phyloP scores from a whole-genome alignment of 108 stramenopile genomes.

The Fragilaria radians region DNA sequence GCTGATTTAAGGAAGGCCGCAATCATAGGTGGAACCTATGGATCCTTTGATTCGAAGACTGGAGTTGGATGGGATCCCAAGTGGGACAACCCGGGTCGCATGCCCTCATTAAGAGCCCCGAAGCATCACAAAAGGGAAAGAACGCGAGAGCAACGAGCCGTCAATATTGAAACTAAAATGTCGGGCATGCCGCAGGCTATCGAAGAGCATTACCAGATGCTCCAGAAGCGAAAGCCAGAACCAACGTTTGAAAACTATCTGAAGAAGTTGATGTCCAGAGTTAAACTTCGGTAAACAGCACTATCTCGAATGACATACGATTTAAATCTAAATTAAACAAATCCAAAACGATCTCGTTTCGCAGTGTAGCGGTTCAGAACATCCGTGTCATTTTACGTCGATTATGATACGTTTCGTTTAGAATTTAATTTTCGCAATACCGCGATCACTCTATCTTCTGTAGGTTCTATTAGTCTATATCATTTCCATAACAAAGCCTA shows the following conservation, averaged over 20 bases:
- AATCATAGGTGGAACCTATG: constrained; percentile 58
- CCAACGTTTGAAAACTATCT: constrained; percentile 24
- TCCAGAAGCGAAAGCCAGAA: constrained; percentile 42
- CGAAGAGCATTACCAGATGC: constrained; percentile 49
- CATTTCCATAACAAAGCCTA: too few relatives aligned
- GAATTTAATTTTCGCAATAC: too few relatives aligned
- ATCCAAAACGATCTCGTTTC: too few relatives aligned
- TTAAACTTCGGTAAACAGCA: not conserved
- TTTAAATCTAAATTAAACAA: too few relatives aligned
- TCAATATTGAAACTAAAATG: constrained; percentile 57
- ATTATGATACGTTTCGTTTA: too few relatives aligned
- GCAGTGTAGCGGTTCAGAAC: too few relatives aligned
- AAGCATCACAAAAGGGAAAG: constrained; percentile 58
- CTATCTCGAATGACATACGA: too few relatives aligned
- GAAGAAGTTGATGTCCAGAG: constrained; percentile 20
- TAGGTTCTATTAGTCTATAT: too few relatives aligned
- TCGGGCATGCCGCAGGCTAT: constrained; percentile 51
- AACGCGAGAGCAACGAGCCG: constrained; percentile 60
- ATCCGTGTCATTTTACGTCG: too few relatives aligned
- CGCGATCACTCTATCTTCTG: too few relatives aligned
- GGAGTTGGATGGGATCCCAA: constrained; percentile 70
- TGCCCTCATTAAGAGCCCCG: constrained; percentile 27
- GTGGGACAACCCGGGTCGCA: constrained; percentile 42
- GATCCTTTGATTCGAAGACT: constrained; percentile 47
- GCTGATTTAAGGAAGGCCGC: constrained; percentile 68